Evolutionary conservation across 176 grass and related monocot genomes (phyloP).

Genomic region (Hordeum marinum): DNA sequence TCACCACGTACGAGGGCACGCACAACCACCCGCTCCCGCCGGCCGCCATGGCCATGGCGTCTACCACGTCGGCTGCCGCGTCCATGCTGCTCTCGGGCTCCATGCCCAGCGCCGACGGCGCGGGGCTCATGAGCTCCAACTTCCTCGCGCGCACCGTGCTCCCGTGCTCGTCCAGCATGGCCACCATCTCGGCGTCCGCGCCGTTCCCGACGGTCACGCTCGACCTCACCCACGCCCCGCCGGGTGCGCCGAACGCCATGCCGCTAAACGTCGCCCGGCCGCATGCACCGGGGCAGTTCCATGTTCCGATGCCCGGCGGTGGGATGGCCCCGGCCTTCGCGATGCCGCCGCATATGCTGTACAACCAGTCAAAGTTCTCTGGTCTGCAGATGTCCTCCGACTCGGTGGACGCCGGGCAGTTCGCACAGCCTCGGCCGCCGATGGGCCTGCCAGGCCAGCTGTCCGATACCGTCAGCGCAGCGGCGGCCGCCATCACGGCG

Average conservation of each 20-base stretch:
- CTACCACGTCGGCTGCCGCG: conserved; percentile 75
- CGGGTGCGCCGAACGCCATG: conserved; percentile 19
- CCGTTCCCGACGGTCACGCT: conserved; percentile 89
- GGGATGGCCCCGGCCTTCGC: conserved; percentile 29
- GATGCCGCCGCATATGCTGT: conserved; percentile 34
- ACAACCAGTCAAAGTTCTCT: conserved; percentile 69
- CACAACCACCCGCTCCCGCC: conserved; percentile 95
- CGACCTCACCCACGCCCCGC: conserved; percentile 67
- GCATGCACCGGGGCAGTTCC: conserved; percentile 28
- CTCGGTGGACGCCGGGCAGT: conserved; percentile 15
- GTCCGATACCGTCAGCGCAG: conserved; percentile 59
- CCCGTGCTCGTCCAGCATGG: conserved; percentile 82
- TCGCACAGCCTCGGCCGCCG: conserved; percentile 36
- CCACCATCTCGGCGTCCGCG: conserved; percentile 87
- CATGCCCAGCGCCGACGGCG: conserved; percentile 60
- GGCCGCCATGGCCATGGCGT: conserved; percentile 93
- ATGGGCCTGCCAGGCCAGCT: conserved; percentile 3
- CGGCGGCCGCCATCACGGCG: conserved; percentile 64
- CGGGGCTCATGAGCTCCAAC: conserved; percentile 48
- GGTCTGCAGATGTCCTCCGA: conserved; percentile 68
- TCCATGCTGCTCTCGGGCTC: conserved; percentile 91
- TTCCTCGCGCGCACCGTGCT: conserved; percentile 74
- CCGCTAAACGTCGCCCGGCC: conserved; percentile 40
- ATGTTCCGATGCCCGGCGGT: conserved; percentile 24
- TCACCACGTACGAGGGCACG: conserved; percentile 88